A percentile compares a stretch with the other conserved stretches of the same genome.
Evolutionary conservation across 331 rosid species (phyloP).

Genomic region (Quercus lobata): DNA sequence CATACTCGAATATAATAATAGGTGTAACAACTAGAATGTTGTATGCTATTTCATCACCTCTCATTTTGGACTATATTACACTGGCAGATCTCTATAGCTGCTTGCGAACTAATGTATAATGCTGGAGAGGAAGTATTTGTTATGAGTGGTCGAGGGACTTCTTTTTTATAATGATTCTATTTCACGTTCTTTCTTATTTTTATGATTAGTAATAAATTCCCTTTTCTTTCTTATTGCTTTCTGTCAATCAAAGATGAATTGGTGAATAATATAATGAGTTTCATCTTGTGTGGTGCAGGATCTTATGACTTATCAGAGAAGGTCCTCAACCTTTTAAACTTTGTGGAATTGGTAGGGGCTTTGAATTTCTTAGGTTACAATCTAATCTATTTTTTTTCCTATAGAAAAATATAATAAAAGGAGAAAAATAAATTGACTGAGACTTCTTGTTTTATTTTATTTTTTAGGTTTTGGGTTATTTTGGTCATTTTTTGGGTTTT

Average conservation of each 20-base stretch:
- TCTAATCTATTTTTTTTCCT: slow-evolving; percentile 9
- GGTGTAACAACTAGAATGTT: no score
- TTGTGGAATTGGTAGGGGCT: slow-evolving; percentile 89
- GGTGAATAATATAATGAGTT: slow-evolving; percentile 13
- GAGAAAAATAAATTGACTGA: background rate
- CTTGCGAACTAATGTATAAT: background rate
- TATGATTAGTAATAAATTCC: no score
- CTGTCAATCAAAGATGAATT: slow-evolving; percentile 5
- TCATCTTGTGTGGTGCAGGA: slow-evolving; percentile 55
- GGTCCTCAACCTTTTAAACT: slow-evolving; percentile 80
- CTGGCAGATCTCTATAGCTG: no score
- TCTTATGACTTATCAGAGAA: slow-evolving; percentile 70
- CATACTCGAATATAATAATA: background rate
- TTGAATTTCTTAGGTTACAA: slow-evolving; percentile 82
- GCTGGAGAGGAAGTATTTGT: slow-evolving; percentile 79
- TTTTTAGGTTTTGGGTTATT: no score
- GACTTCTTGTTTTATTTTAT: background rate
- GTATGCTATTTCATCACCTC: no score
- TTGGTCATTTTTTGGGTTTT: no score
- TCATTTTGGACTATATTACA: no score
- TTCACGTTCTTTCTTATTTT: slow-evolving; percentile 1
- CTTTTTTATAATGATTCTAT: slow-evolving; percentile 12
- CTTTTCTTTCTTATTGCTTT: slow-evolving; percentile 2
- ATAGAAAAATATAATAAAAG: slow-evolving; percentile 1
- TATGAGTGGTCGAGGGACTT: background rate